Percentiles rank a stretch among this genome's conserved stretches.
Conservation (phyloP, 371 early-diverging fungal genomes). For the Mucor plumbeus region DNA sequence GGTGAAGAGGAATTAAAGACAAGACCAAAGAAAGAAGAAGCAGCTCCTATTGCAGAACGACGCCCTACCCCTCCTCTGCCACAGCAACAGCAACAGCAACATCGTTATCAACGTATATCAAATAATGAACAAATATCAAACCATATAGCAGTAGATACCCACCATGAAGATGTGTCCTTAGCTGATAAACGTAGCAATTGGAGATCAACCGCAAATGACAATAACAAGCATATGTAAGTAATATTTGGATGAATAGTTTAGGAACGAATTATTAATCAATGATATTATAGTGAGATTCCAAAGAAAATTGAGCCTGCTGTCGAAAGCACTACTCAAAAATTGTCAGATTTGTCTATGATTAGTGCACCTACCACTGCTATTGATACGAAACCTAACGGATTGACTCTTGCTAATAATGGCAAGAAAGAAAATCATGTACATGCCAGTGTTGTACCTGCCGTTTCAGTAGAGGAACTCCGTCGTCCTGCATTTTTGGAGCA, state of each 20-base stretch:
- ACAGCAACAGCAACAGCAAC: not conserved
- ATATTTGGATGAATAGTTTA: not conserved
- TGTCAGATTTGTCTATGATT: not conserved
- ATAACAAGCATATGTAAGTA: not conserved
- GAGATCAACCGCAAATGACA: not conserved
- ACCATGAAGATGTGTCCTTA: not conserved
- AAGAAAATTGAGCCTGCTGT: not conserved
- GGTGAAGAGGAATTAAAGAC: constrained; percentile 32
- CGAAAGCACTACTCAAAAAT: not conserved
- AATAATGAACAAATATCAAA: not conserved
- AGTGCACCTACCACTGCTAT: not conserved
- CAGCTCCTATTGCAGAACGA: not conserved
- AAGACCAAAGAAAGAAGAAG: constrained; percentile 27
- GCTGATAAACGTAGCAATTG: constrained; percentile 10
- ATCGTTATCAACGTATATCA: not conserved
- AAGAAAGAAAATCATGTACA: not conserved
- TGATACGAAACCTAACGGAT: not conserved
- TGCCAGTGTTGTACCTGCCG: not conserved
- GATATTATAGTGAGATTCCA: not conserved
- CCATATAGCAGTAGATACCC: not conserved
- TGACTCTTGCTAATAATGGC: not conserved
- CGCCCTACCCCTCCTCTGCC: not conserved
- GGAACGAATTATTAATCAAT: not conserved
- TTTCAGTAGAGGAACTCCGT: constrained; percentile 19
- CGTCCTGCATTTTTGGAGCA: constrained; percentile 24